Conservation (phyloP, 345 rosid genomes). For the Rubroshorea leprosula region DNA sequence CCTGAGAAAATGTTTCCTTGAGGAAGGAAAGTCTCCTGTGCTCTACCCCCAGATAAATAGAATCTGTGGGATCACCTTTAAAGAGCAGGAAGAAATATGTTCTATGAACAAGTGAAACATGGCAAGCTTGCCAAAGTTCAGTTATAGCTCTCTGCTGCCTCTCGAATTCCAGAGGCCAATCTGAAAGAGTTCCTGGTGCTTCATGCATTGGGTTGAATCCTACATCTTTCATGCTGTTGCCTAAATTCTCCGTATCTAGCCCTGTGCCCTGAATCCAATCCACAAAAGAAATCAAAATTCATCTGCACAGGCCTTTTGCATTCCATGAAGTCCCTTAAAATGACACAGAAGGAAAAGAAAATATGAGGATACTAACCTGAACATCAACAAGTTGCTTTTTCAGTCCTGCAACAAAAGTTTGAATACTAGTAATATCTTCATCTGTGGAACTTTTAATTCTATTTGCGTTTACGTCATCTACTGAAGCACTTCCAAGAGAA, state of each 20-base stretch:
- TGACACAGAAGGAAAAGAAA: background rate
- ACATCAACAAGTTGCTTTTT: conserved; percentile 45
- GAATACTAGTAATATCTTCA: conserved; percentile 70
- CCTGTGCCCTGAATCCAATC: conserved; percentile 29
- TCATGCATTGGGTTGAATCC: conserved; percentile 59
- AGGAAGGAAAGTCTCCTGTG: conserved; percentile 79
- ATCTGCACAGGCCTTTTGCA: background rate
- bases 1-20: conserved; percentile 65
- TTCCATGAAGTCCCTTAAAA: background rate
- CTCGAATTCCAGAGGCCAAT: conserved; percentile 66
- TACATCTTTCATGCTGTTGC: conserved; percentile 44
- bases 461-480: conserved; percentile 39
- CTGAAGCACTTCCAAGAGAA: conserved; percentile 63
- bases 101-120: conserved; percentile 78
- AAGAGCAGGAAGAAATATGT: conserved; percentile 94
- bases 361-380: conserved; percentile 29
- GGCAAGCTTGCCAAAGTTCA: conserved; percentile 85
- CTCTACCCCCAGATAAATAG: conserved; percentile 91
- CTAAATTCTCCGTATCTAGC: conserved; percentile 23
- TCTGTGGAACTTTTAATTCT: conserved; percentile 47
- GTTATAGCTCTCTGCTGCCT: conserved; percentile 56
- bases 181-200: conserved; percentile 27
- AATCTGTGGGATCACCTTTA: conserved; percentile 86
- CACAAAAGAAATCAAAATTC: conserved; percentile 16
- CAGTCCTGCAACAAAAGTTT: conserved; percentile 72